These are phyloP conservation scores for Pleurotus pulmonarius DNA, from an alignment of 768 basidiomycete species.

Conservation along the genomic window DNA sequence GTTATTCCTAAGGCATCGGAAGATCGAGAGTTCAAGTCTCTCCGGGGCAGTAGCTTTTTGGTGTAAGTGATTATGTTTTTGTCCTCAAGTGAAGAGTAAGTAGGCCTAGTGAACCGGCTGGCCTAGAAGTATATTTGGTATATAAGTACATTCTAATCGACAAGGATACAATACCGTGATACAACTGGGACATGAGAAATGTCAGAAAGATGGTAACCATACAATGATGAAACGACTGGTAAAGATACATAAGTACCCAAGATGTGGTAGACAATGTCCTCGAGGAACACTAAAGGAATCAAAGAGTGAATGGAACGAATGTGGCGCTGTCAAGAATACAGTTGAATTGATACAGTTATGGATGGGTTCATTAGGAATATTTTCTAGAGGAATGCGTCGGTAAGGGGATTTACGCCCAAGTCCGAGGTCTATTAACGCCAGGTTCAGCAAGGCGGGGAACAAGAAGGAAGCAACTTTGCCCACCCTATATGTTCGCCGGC, in stretches of 20 bases:
- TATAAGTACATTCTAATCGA: background rate
- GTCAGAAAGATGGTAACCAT: background rate
- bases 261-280: background rate
- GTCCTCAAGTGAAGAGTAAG: too few species aligned
- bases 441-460: background rate
- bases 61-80: too few species aligned
- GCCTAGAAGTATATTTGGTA: background rate
- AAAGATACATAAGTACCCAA: background rate
- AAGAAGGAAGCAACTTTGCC: background rate
- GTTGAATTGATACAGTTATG: background rate
- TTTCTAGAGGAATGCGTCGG: background rate
- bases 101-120: too few species aligned
- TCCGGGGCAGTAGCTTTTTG: slow-evolving; percentile 1
- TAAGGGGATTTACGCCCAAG: background rate
- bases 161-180: too few species aligned
- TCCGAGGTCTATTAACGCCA: background rate
- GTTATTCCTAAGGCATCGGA: slow-evolving; percentile 26
- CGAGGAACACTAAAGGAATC: slow-evolving; percentile 3
- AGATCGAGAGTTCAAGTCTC: slow-evolving; percentile 12
- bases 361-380: background rate
- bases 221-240: slow-evolving; percentile 3
- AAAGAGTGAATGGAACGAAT: slow-evolving; percentile 1
- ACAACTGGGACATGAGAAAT: too few species aligned
- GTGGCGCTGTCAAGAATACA: background rate
- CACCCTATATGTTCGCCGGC: slow-evolving; percentile 26